Evolutionary conservation across 2,329 filamentous ascomycete genomes (phyloP), one percentile per base, ranked within the genome.

Genomic region (Epichloe coenophiala): DNA sequence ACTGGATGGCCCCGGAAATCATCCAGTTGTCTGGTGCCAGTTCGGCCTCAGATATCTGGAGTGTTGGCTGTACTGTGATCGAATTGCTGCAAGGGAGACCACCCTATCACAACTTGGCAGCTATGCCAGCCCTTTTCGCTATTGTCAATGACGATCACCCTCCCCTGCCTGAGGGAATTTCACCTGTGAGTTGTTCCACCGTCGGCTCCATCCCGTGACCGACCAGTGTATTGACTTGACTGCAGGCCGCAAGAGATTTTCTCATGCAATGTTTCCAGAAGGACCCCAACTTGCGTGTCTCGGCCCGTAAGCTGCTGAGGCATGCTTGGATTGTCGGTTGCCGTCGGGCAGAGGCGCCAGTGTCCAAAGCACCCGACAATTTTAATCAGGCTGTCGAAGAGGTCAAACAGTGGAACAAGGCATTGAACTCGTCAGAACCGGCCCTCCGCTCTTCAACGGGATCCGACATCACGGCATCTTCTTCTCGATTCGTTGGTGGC

Each of bases 261-360:
- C 77, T 98, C 15, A 97, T 97, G 86, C 93, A 98, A 68, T 98
- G 93, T 65, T 98, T 98, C 61, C 93, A 98, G 61, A 98, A 98
- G 65, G 94, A 98, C 60, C 93, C 93, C 1, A 97, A 97, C 59
- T 76, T 98, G 47, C 81, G 93, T 63, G 93, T 98, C 5, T 90
- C 89, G 2, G 93, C 93, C n/a, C 84, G 84, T 57, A 97, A 97
- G 64, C 72, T 98, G 36, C 73, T 96, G 23, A 88, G 88, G 59
- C 93, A 98, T 64, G 88, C 91, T 15, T 98, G 93, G 93, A 96
- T 98, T 57, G 80, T 89, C 49, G 91, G 89, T 54, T 91, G 88
- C 54, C 83, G 88, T 57, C 80, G 89, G 57, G 86, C 85, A 45
- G 87, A 94, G 65, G 84, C 88, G 12, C 84, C 88, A 6, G 83